phyloP scores from a whole-genome alignment of 306 rosid species.

The Rosa rugosa region DNA sequence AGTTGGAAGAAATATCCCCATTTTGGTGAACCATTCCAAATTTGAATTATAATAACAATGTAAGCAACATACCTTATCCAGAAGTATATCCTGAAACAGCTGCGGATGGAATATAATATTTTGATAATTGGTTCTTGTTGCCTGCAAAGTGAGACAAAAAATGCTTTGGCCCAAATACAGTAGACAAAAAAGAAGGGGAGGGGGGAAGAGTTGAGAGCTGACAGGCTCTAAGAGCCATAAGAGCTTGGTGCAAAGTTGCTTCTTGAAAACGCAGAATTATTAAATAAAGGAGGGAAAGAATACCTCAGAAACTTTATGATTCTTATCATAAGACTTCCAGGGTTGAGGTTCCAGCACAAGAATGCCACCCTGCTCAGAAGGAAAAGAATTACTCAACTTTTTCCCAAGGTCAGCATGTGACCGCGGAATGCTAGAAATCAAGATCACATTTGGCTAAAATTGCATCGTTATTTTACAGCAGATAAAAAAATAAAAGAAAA shows the following conservation, averaged over 20 bases:
- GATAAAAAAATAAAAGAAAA: conserved; percentile 4
- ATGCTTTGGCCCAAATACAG: neutral
- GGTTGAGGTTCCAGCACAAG: conserved; percentile 97
- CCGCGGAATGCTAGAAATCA: neutral
- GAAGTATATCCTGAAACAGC: conserved; percentile 70
- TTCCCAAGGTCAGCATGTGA: conserved; percentile 4
- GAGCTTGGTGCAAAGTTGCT: neutral
- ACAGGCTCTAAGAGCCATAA: neutral
- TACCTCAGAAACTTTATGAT: conserved; percentile 51
- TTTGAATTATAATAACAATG: conserved; percentile 6
- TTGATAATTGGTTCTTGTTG: conserved; percentile 47
- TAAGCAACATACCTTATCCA: conserved; percentile 66
- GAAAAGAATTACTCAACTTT: conserved; percentile 1
- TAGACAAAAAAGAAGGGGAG: neutral
- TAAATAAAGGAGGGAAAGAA: neutral
- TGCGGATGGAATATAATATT: conserved; percentile 48
- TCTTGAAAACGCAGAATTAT: neutral
- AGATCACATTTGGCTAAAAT: neutral
- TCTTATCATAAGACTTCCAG: conserved; percentile 78
- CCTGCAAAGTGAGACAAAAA: conserved; percentile 40
- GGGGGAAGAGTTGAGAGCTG: neutral
- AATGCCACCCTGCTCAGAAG: conserved; percentile 74
- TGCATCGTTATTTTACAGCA: neutral
- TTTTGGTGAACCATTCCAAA: neutral
- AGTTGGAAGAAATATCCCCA: neutral